Evolutionary conservation across 441 rosid genomes (phyloP), one percentile per base, ranked within the genome.

Genomic region (Geranium incanum): DNA sequence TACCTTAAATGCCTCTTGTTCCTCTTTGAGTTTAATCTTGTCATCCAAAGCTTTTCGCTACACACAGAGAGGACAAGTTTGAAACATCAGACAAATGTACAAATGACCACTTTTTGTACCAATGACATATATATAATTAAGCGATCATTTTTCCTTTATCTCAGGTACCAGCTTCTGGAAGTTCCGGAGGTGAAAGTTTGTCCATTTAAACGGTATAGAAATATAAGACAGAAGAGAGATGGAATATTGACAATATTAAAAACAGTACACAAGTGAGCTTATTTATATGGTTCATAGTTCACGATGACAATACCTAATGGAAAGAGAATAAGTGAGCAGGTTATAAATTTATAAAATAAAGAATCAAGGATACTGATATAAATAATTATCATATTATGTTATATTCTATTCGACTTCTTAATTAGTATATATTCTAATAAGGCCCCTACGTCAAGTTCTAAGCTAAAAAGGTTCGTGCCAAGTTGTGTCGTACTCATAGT

Each of bases 21-120:
- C 94, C 83, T 94, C 96, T 86, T 89, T 85, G 57, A 77, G 86
- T 85, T 91, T 91, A 69, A 89, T 91, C 83, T 88, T 89, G 66
- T 91, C 97, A 83, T 94, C 97, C 88, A 91, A 57, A 69, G 84
- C 83, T 75, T 91, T 91, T 74, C 96, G 80, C 98, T 94, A 78
- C 77, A 89, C 72, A 41, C 64, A 41, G 66, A 21, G 78, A 21
- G 78, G 48, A 72, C 4, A 68, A 21, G 15, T 38, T 1, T 36
- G n/a, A 7, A 45, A 43, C 3, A 12, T 8, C 16, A 70, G 18
- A 36, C 45, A 36, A 55, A n/a, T 15, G 62, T 2, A 38, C 8
- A 38, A 38, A 6, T 38, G 5, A 38, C 41, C 41, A 38, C 16
- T 15, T 55, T 15, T n/a, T 55, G 60, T 15, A 55, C 60, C 60